phyloP scores from a whole-genome alignment of 2,329 filamentous ascomycete species.

The Emmonsiellopsis sp. region DNA sequence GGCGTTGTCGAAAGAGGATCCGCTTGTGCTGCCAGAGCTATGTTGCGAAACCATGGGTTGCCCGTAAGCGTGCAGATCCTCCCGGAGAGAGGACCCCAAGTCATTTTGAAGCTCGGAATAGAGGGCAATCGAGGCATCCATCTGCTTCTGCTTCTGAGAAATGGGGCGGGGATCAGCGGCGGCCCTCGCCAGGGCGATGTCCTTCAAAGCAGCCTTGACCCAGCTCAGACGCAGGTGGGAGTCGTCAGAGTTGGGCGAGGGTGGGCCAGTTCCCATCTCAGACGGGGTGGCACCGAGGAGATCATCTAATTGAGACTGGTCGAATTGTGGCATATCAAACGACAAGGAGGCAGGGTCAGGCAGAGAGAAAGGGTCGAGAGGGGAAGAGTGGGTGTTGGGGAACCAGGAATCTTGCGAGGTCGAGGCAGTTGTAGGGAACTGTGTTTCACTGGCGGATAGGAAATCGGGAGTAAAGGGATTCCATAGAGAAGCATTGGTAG shows the following conservation, averaged over 20 bases:
- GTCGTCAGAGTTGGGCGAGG: conserved; percentile 1
- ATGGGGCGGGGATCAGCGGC: conserved; percentile 23
- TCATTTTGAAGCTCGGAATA: conserved; percentile 30
- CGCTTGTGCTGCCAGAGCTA: conserved; percentile 6
- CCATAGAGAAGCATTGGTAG: background rate
- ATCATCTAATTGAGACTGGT: background rate
- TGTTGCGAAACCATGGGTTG: conserved; percentile 5
- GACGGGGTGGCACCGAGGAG: background rate
- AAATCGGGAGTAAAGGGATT: background rate
- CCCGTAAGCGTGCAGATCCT: background rate
- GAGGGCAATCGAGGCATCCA: conserved; percentile 32
- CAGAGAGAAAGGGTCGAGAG: background rate
- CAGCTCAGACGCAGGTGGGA: conserved; percentile 7
- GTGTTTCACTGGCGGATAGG: background rate
- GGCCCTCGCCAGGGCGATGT: conserved; percentile 29
- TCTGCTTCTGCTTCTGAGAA: conserved; percentile 32
- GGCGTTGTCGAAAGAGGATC: conserved; percentile 6
- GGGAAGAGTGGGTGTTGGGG: background rate
- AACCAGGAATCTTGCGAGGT: background rate
- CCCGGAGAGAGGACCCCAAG: conserved; percentile 3
- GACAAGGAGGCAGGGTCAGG: background rate
- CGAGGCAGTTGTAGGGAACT: background rate
- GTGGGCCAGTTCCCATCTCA: background rate
- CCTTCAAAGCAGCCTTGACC: conserved; percentile 15
- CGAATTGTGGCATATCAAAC: background rate